A percentile compares a stretch with the other conserved stretches of the same genome.
phyloP scores from a whole-genome alignment of 257 asterid genomes.

The Petunia axillaris region DNA sequence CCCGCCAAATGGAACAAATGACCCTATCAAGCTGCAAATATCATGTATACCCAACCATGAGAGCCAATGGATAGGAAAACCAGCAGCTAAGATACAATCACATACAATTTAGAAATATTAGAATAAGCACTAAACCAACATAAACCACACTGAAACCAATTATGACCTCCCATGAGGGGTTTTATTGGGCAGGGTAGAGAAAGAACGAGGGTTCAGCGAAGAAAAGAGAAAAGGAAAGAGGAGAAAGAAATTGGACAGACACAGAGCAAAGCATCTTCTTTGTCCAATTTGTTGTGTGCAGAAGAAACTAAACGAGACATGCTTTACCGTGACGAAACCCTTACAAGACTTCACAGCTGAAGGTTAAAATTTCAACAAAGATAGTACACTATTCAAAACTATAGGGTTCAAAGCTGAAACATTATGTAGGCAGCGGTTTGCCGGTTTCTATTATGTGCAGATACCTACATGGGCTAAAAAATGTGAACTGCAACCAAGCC shows the following conservation, averaged over 20 bases:
- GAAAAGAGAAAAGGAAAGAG: neutral
- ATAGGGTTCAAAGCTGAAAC: conserved; percentile 4
- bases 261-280: conserved; percentile 16
- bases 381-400: conserved; percentile 6
- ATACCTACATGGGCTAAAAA: conserved; percentile 10
- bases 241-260: neutral
- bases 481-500: neutral
- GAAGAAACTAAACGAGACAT: neutral
- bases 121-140: neutral
- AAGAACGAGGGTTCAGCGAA: neutral
- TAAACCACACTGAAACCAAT: conserved; percentile 6
- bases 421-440: neutral
- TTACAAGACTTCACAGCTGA: neutral
- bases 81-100: conserved; percentile 33
- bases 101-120: conserved; percentile 14
- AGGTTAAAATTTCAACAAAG: conserved; percentile 2
- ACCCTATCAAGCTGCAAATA: conserved; percentile 86
- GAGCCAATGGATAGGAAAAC: conserved; percentile 33
- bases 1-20: conserved; percentile 96
- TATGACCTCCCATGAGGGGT: neutral
- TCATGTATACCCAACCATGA: conserved; percentile 33
- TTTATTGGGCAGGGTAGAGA: conserved; percentile 1
- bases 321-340: conserved; percentile 3
- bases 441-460: neutral
- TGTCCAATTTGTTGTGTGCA: conserved; percentile 5